Conservation (phyloP, 164 flowering plant genomes). For the Stephania japonica region DNA sequence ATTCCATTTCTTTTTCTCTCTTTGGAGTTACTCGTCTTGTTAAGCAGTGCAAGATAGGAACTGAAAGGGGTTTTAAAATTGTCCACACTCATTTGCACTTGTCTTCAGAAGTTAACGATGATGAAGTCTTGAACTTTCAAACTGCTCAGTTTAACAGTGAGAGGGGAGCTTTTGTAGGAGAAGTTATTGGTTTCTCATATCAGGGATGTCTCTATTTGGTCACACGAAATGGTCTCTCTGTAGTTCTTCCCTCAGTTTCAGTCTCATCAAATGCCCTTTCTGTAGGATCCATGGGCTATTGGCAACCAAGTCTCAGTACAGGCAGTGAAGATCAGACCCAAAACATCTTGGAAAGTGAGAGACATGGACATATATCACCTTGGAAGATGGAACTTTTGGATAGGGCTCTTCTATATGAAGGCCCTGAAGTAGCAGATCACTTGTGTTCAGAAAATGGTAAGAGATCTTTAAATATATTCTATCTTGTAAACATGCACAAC, state of each 20-base stretch:
- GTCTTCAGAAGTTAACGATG: conserved; percentile 38
- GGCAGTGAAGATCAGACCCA: conserved; percentile 18
- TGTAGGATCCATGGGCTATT: conserved; percentile 45
- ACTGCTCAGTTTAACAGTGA: conserved; percentile 18
- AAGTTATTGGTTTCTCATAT: conserved; percentile 69
- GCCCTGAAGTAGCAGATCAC: conserved; percentile 73
- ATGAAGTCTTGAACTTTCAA: conserved; percentile 26
- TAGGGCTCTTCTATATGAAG: conserved; percentile 70
- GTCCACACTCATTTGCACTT: conserved; percentile 46
- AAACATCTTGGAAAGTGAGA: conserved; percentile 19
- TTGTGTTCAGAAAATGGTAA: conserved; percentile 85
- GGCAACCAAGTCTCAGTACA: conserved; percentile 19
- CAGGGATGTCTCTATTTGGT: conserved; percentile 83
- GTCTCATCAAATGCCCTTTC: conserved; percentile 42
- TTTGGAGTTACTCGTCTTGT: conserved; percentile 68
- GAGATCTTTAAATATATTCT: conserved; percentile 12
- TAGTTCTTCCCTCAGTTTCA: conserved; percentile 73
- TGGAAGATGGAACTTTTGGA: conserved; percentile 85
- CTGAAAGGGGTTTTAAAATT: conserved; percentile 32
- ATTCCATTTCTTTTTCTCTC: conserved; percentile 59
- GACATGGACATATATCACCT: conserved; percentile 33
- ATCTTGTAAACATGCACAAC: not conserved
- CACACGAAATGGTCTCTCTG: conserved; percentile 57
- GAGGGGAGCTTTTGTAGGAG: conserved; percentile 37
- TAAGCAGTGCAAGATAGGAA: conserved; percentile 20